Evolutionary conservation across 768 basidiomycete species (phyloP), one percentile per base, ranked within the genome.

Genomic region (Gloeopeniophorella convolvens): DNA sequence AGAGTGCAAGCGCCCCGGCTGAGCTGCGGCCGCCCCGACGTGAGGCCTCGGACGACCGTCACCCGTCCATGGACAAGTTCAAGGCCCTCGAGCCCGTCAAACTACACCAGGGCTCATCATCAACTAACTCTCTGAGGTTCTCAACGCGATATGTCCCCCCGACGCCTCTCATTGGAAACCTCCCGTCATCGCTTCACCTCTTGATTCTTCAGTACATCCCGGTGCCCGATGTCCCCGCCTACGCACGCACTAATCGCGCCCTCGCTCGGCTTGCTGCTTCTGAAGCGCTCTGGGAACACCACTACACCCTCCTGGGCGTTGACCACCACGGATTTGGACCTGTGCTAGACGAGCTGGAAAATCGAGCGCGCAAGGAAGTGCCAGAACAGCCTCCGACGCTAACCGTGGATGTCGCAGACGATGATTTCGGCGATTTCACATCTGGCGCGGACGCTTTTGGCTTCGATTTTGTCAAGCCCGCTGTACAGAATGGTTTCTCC

Each of bases 351-450:
- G 70, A 77, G 12, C 70, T 89, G 23, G 83, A 89, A 65, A 60
- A 65, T 10, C 69, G 67, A 23, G 71, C 72, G 15, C 70, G 70
- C 54, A 64, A 60, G 26, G 60, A 65, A 2, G 67, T 60, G 5
- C 63, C 67, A 12, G 68, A 72, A 13, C 75, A 73, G 10, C 81
- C 85, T 15, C 78, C 86, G 1, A 80, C 78, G 1, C 75, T 85
- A 24, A 59, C 74, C 9, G 79, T 83, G 13, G 70, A 75, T 45
- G 79, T 80, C 32, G 65, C 70, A 34, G 85, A 90, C 53, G 89
- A 94, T 59, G 90, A 91, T 21, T 95, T 95, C 67, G 93, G 91
- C 3, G 91, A 93, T 62, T 90, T 92, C 62, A 77, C 85, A 74
- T 76, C 62, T 30, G 34, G 44, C 50, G 33, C 50, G 21, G 60